Percentiles rank a stretch among this genome's conserved stretches.
Conservation (phyloP, 2,329 filamentous ascomycete genomes). For the Penicillium sumatraense region DNA sequence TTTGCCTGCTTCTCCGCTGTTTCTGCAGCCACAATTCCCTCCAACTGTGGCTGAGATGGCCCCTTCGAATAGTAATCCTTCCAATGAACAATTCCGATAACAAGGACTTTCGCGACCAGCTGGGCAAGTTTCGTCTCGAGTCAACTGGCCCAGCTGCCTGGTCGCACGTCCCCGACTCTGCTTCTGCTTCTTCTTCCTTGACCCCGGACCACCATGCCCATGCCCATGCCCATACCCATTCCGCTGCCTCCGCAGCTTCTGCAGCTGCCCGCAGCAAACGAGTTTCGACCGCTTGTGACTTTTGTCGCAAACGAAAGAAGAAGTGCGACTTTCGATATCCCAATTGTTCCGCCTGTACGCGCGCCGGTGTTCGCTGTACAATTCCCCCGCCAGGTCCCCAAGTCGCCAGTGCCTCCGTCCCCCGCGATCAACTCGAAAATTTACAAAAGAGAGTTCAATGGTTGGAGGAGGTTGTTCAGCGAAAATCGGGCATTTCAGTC, state of each 20-base stretch:
- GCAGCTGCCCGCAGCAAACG: conserved; percentile 34
- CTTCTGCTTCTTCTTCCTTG: conserved; percentile 11
- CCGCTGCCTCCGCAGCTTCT: conserved; percentile 10
- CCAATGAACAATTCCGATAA: conserved; percentile 30
- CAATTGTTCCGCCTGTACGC: conserved; percentile 45
- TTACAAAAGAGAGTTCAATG: conserved; percentile 45
- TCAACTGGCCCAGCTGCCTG: conserved; percentile 19
- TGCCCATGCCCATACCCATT: background rate
- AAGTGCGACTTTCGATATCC: conserved; percentile 49
- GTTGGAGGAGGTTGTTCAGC: conserved; percentile 42
- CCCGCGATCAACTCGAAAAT: conserved; percentile 45
- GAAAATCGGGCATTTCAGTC: conserved; percentile 40
- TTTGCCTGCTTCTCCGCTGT: background rate
- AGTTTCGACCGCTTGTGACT: conserved; percentile 46
- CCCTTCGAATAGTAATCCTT: conserved; percentile 39
- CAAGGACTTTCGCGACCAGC: conserved; percentile 39
- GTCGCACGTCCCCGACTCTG: conserved; percentile 16
- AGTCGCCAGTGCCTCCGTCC: conserved; percentile 42
- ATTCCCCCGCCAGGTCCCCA: conserved; percentile 44
- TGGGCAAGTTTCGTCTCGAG: conserved; percentile 39
- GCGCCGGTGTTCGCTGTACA: conserved; percentile 46
- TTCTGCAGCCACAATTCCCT: background rate
- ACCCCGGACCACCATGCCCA: conserved; percentile 2
- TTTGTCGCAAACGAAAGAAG: conserved; percentile 47
- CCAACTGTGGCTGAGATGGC: conserved; percentile 29